Evolutionary conservation across 2,329 filamentous ascomycete genomes (phyloP), one percentile per base, ranked within the genome.

Genomic region (Periconia macrospinosa): DNA sequence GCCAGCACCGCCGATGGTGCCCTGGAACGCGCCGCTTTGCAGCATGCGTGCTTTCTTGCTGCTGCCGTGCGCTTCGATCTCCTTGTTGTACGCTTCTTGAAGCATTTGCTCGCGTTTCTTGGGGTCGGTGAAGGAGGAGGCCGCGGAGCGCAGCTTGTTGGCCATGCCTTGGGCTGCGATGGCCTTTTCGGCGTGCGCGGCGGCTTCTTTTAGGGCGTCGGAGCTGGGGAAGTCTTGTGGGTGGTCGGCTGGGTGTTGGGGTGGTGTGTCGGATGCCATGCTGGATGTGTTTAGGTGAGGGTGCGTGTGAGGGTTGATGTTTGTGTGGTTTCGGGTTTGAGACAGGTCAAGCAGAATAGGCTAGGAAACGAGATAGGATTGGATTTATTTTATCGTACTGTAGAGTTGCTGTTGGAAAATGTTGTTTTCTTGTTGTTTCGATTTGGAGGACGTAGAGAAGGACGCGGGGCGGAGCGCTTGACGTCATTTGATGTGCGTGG

Each of bases 1-100:
- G 0, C 76, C 76, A 0, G 71, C 76, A 1, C 76, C 76, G 7
- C 73, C 76, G 13, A 70, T 62, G 1, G 68, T 67, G 1, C 76
- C 76, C 54, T 77, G 75, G 52, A 76, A 77, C 1, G 72, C 70
- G 1, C 77, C 69, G 1, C 62, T 68, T 41, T 62, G 62, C 33
- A 73, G 61, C 49, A 72, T 59, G 1, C 70, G 59, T 23, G 70
- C 70, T 35, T 73, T 73, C 47, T 70, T 73, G 52, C 60, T 63
- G 49, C 65, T 67, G 11, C 68, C 70, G 27, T 72, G 67, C 1
- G 70, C 70, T 45, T 72, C 65, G 10, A 67, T 50, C 19, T 73
- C 69, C 49, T 71, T 70, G 37, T 66, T 61, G 43, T 71, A 70
- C 13, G 70, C 69, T 48, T 73, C 69, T 43, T 54, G 60, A 1